Evolutionary conservation across 371 early-diverging fungal genomes (phyloP), one percentile per base, ranked within the genome.

Genomic region (Dichotomocladium elegans): DNA sequence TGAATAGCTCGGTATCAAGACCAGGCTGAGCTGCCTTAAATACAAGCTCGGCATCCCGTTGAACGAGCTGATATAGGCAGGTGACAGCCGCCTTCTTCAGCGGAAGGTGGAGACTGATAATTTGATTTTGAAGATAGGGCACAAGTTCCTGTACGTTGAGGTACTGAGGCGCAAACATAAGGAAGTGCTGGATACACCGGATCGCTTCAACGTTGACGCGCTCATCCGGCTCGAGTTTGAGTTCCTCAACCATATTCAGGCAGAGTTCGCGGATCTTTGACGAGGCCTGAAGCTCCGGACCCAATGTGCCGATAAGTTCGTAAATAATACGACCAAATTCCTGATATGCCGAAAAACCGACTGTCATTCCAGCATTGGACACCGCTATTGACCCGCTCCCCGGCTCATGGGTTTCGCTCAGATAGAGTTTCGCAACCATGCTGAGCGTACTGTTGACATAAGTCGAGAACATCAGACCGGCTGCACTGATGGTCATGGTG

Each of bases 401-500:
- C 26, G 83, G 82, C 28, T 93, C 91, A 60, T 98, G 96, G 1
- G 89, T 83, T 47, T 96, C 95, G 24, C 93, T 83, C 62, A 93
- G 66, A 42, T 91, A 85, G 15, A 98, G 77, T 55, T 92, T 93
- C 9, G 88, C 85, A 2, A 91, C 82, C 56, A 94, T 80, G 2
- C 87, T 81, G 9, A 97, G 72, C 0, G 96, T 94, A 40, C 92
- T 87, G 31, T 87, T 88, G 8, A 93, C 94, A 69, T 86, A 93
- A 0, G 88, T 85, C 11, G 87, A 91, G 59, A 91, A 97, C 90
- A 95, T 92, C 14, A 88, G 67, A 0, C 96, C 96, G 4, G 96
- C 90, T 11, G 94, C 88, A 48, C 90, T 81, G 11, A 95, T 87
- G 0, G 91, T 92, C 68, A 91, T 75, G 14, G 92, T 87, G 55